Percentiles rank a stretch among this genome's conserved stretches.
These are phyloP conservation scores for Haplographium delicatum DNA, from an alignment of 495 filamentous ascomycete species.

Conservation along the genomic window DNA sequence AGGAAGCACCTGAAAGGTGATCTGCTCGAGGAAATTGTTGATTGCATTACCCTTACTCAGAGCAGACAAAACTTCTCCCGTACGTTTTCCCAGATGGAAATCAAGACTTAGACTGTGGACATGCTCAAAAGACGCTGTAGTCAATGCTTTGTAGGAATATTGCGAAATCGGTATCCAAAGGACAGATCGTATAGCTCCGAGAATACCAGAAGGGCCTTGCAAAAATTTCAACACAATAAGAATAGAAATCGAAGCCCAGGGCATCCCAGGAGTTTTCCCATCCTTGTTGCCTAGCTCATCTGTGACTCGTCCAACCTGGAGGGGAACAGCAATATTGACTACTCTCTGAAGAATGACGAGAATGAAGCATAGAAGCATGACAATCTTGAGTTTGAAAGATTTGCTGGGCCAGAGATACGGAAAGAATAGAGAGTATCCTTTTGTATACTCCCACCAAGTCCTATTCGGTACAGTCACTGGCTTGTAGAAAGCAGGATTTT, in stretches of 20 bases:
- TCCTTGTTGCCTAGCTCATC: constrained; percentile 44
- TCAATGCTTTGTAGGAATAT: constrained; percentile 92
- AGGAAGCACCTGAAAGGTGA: constrained; percentile 90
- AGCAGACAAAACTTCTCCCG: constrained; percentile 90
- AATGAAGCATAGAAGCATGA: constrained; percentile 73
- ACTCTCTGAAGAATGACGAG: constrained; percentile 71
- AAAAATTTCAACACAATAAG: constrained; percentile 79
- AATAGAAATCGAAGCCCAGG: constrained; percentile 67
- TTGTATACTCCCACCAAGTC: constrained; percentile 81
- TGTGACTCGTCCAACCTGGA: constrained; percentile 70
- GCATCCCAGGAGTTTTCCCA: constrained; percentile 40
- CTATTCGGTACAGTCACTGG: constrained; percentile 39
- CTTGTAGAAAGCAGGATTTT: constrained; percentile 45
- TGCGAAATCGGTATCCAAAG: constrained; percentile 96
- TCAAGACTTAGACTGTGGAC: constrained; percentile 92
- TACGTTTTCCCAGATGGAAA: constrained; percentile 95
- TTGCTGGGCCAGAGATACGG: constrained; percentile 92
- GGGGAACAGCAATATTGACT: constrained; percentile 76
- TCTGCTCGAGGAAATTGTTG: constrained; percentile 92
- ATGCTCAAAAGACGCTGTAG: constrained; percentile 92
- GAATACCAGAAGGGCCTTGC: constrained; percentile 80
- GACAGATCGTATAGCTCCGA: constrained; percentile 73
- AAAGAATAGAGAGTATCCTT: constrained; percentile 83
- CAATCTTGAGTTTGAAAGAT: constrained; percentile 60
- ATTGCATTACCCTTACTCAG: constrained; percentile 94